These are phyloP conservation scores for Magnusiomyces suaveolens DNA, from an alignment of 1,139 yeast genomes.

Conservation along the genomic window DNA sequence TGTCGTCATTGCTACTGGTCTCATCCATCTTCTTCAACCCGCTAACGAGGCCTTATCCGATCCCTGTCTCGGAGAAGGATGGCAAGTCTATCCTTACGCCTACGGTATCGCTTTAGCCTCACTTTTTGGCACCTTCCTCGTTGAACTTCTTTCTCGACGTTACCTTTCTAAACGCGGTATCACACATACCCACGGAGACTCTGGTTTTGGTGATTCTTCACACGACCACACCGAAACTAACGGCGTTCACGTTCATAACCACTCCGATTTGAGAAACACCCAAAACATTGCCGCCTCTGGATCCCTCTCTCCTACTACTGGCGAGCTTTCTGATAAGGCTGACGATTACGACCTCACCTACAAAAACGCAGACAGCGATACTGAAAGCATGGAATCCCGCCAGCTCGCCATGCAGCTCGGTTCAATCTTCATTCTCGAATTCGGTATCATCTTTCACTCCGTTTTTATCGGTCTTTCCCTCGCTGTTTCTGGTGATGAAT, in stretches of 20 bases:
- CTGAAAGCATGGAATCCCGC: neutral
- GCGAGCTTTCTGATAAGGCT: neutral
- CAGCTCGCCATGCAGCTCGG: slow-evolving; percentile 33
- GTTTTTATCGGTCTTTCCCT: slow-evolving; percentile 67
- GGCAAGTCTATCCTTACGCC: slow-evolving; percentile 54
- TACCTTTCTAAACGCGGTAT: slow-evolving; percentile 23
- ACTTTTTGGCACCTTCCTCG: slow-evolving; percentile 28
- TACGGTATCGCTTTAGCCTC: slow-evolving; percentile 47
- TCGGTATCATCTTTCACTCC: slow-evolving; percentile 75
- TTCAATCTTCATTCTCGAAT: slow-evolving; percentile 58
- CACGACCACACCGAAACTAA: neutral
- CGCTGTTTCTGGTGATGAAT: slow-evolving; percentile 67
- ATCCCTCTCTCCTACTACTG: neutral
- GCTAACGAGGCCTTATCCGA: slow-evolving; percentile 49
- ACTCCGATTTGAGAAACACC: slow-evolving; percentile 4
- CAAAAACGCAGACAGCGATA: neutral
- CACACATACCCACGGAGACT: slow-evolving; percentile 24
- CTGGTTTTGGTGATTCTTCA: slow-evolving; percentile 15
- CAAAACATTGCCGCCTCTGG: neutral
- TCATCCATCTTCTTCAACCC: slow-evolving; percentile 74
- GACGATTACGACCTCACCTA: neutral
- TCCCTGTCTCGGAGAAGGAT: slow-evolving; percentile 48
- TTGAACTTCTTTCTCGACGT: slow-evolving; percentile 26
- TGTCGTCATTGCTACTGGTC: slow-evolving; percentile 82
- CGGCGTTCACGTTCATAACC: slow-evolving; percentile 2